Evolutionary conservation across 441 rosid genomes (phyloP).

Genomic region (Dalechampia spathulata): DNA sequence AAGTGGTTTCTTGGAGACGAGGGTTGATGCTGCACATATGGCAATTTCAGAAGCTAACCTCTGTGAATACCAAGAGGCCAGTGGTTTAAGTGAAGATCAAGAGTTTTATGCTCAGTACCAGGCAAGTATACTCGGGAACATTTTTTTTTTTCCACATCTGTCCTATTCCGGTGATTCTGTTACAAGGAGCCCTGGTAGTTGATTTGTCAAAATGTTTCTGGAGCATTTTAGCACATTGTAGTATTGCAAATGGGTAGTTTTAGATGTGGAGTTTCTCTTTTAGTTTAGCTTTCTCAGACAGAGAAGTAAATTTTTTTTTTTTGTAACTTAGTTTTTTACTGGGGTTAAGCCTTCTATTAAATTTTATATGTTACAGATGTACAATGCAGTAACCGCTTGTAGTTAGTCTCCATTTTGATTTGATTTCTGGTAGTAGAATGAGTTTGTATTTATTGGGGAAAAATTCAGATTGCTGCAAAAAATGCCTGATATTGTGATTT

Average conservation of each 20-base stretch:
- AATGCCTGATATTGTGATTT: too few species aligned
- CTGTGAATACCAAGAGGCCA: too few species aligned
- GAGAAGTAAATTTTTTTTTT: too few species aligned
- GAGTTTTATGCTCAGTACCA: conserved; percentile 25
- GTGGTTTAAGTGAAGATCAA: conserved; percentile 36
- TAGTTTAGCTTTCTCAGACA: too few species aligned
- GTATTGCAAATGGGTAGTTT: background rate
- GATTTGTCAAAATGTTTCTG: background rate
- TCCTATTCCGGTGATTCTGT: background rate
- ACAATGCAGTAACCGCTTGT: too few species aligned
- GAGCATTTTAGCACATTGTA: background rate
- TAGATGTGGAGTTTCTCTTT: background rate
- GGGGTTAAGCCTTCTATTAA: too few species aligned
- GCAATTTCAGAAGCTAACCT: conserved; percentile 24
- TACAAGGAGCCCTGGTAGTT: background rate
- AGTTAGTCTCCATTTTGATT: too few species aligned
- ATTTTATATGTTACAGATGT: too few species aligned
- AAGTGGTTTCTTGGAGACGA: conserved; percentile 40
- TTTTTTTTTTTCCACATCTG: conserved; percentile 3
- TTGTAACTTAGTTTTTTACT: too few species aligned
- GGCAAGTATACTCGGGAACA: conserved; percentile 31
- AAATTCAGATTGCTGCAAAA: too few species aligned
- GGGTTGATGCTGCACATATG: conserved; percentile 26
- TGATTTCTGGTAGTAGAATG: too few species aligned
- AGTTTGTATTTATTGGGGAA: too few species aligned